These are phyloP conservation scores for Fraxinus sp. DNA, from an alignment of 305 asterid genomes.

Conservation along the genomic window DNA sequence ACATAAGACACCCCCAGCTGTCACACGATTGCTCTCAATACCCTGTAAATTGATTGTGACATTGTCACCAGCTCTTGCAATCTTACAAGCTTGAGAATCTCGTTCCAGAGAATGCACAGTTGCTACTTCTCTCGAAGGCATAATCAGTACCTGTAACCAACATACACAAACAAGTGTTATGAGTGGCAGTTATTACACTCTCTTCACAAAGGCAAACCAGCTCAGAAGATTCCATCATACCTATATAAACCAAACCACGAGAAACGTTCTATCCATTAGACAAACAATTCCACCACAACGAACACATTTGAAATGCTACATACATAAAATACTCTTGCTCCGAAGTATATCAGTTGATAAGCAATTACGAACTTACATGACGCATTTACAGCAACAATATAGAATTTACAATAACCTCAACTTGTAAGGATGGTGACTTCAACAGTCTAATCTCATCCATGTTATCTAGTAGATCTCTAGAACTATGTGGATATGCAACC, in stretches of 20 bases:
- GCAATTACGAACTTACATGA: background rate
- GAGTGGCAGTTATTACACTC: background rate
- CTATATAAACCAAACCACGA: background rate
- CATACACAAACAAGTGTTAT: background rate
- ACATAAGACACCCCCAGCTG: conserved; percentile 81
- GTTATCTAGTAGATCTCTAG: background rate
- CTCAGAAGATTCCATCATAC: background rate
- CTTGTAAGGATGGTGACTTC: background rate
- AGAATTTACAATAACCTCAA: background rate
- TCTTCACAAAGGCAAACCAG: background rate
- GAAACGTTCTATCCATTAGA: background rate
- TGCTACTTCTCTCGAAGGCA: conserved; percentile 75
- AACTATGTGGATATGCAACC: background rate
- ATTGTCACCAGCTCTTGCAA: conserved; percentile 94
- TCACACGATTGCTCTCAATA: conserved; percentile 58
- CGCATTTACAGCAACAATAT: background rate
- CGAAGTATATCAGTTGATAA: background rate
- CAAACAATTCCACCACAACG: background rate
- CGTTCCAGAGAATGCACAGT: conserved; percentile 70
- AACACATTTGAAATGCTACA: background rate
- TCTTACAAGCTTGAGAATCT: conserved; percentile 55
- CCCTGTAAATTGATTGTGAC: conserved; percentile 78
- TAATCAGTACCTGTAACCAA: conserved; percentile 63
- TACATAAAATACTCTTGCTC: background rate
- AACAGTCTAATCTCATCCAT: background rate